Base-by-base conservation (phyloP, 2,329 filamentous ascomycete species). In the Colletotrichum theobromicola region DNA sequence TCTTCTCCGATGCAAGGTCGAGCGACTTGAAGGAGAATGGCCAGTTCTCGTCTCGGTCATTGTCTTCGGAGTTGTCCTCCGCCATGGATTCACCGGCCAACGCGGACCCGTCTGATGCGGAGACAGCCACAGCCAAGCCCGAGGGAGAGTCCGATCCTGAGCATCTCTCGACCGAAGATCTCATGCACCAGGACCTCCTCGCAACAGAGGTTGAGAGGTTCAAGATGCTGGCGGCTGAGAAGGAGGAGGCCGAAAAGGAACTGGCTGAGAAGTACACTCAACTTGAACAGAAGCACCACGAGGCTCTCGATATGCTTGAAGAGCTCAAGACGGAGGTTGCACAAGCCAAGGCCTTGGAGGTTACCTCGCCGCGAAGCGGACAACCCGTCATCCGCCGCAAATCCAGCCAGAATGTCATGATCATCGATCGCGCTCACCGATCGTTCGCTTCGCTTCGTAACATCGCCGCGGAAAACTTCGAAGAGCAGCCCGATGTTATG, bases 11-110 rank as follows among this genome's bases (percentile, higher is more conserved):
- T 81, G 88, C 89, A 80, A 92, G 91, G 85, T 91, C 92, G 80
- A 93, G 90, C 85, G 93, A 92, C 82, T 86, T 91, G 83, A 95
- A 93, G 86, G 90, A 92, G 87, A 87, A 85, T 67, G 85, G 87
- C 84, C 91, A 91, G 85, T 89, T 88, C 81, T 96, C 94, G 81
- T 96, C 95, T 87, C 95, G 93, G 84, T 98, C 95, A 81, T 93
- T 98, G 79, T 98, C 95, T 78, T 97, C 95, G 86, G 97, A 98
- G 86, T 90, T 98, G 83, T 98, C 95, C 81, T 98, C 94, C 83
- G 95, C 91, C 88, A 91, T 94, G 90, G 94, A 94, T 81, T 94
- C 94, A 81, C 91, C 91, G 79, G 88, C 88, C 79, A 93, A 91
- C 77, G 88, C 88, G 76, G 92, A 93, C 78, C 88, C 89, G 64